phyloP scores from a whole-genome alignment of 2,329 filamentous ascomycete genomes.

The Orbilia blumenaviensis region DNA sequence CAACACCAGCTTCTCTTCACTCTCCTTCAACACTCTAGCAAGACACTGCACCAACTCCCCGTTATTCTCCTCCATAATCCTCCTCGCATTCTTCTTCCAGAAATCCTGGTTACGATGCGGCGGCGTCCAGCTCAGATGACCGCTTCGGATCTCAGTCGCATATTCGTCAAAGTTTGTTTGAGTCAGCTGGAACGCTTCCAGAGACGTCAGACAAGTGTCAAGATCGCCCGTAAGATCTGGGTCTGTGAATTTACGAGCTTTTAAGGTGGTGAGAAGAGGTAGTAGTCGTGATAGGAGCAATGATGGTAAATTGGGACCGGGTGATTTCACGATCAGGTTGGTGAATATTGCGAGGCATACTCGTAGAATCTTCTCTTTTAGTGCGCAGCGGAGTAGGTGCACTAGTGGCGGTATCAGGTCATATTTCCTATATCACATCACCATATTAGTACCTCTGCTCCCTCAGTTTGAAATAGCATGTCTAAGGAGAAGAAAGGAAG shows the following conservation, averaged over 20 bases:
- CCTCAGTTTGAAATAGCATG: not conserved
- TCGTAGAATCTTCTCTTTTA: slow-evolving; percentile 97
- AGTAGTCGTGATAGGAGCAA: slow-evolving; percentile 87
- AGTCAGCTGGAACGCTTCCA: slow-evolving; percentile 63
- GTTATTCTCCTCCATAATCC: slow-evolving; percentile 83
- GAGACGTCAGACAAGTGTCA: slow-evolving; percentile 63
- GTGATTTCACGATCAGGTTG: slow-evolving; percentile 82
- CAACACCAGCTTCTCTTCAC: slow-evolving; percentile 85
- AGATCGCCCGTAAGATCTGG: slow-evolving; percentile 66
- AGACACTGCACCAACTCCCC: slow-evolving; percentile 81
- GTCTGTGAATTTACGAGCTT: slow-evolving; percentile 71
- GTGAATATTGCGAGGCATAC: slow-evolving; percentile 87
- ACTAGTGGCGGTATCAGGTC: slow-evolving; percentile 91
- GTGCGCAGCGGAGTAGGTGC: slow-evolving; percentile 88
- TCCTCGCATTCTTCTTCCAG: slow-evolving; percentile 89
- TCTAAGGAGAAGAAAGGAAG: not conserved
- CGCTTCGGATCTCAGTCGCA: slow-evolving; percentile 82
- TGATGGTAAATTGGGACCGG: slow-evolving; percentile 75
- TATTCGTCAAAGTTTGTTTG: slow-evolving; percentile 85
- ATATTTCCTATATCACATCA: slow-evolving; percentile 73
- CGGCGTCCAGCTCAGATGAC: slow-evolving; percentile 90
- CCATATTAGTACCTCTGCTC: slow-evolving; percentile 25
- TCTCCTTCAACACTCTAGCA: slow-evolving; percentile 83
- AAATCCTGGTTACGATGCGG: slow-evolving; percentile 86
- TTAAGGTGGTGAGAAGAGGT: slow-evolving; percentile 71